phyloP scores from a whole-genome alignment of 495 filamentous ascomycete species.

The Lasiosphaeria ovina region DNA sequence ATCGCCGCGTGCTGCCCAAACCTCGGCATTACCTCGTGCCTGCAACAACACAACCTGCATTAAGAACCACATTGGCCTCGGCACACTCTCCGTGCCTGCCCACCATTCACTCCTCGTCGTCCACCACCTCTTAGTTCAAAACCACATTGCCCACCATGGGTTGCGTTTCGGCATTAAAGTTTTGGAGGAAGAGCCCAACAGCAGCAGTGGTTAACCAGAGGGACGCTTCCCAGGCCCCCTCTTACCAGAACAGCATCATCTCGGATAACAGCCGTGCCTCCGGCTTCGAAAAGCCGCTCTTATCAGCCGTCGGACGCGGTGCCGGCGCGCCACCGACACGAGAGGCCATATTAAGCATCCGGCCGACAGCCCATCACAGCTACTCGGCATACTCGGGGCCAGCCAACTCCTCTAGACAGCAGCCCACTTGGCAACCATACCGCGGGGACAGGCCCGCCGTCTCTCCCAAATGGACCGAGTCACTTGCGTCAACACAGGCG shows the following conservation, averaged over 20 bases:
- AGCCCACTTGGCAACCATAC: background rate
- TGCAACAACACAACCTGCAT: background rate
- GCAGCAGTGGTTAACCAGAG: background rate
- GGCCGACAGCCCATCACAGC: conserved; percentile 12
- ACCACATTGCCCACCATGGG: background rate
- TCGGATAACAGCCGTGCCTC: background rate
- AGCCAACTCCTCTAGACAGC: background rate
- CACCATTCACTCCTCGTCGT: background rate
- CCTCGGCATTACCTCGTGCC: background rate
- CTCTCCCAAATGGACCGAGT: conserved; percentile 9
- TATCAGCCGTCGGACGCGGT: background rate
- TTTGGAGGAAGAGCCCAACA: conserved; percentile 6
- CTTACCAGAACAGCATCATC: conserved; percentile 1
- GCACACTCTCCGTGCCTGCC: background rate
- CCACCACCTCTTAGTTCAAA: background rate
- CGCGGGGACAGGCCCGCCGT: background rate
- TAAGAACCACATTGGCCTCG: background rate
- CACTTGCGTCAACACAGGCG: conserved; percentile 7
- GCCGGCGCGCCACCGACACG: background rate
- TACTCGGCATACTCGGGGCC: conserved; percentile 23
- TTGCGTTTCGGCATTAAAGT: conserved; percentile 3
- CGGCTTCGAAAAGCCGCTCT: conserved; percentile 13
- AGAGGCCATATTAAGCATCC: background rate
- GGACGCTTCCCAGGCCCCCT: background rate
- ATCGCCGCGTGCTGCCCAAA: background rate